Evolutionary conservation across 371 early-diverging fungal species (phyloP), one percentile per base, ranked within the genome.

Genomic region (Mortierella sp.): DNA sequence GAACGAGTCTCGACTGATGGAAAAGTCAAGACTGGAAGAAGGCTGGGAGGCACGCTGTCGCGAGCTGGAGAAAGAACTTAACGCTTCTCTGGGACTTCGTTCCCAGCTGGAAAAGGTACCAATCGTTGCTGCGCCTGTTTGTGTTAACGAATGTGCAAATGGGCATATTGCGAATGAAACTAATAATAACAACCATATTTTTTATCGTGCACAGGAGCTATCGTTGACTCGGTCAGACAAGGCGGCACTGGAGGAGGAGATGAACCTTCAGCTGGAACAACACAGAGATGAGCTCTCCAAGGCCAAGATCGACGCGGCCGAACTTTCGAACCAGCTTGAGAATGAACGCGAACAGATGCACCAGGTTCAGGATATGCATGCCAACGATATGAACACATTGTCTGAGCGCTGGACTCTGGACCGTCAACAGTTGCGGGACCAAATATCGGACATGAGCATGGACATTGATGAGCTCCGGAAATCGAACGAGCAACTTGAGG

Each of bases 361-460:
- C 24, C 73, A 76, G 19, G 48, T 77, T 13, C 73, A 74, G 47
- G 76, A 75, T 2, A 65, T 68, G 29, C 76, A 82, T n/a, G 24
- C 34, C 19, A 76, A 76, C 55, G 83, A 85, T 24, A 76, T 85
- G 74, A 68, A 85, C 34, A 66, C 75, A 2, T 73, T 85, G 22
- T 82, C 84, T 6, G 85, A 84, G 0, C 65, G 73, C 14, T 85
- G 85, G 85, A 78, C 85, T 10, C n/a, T 63, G 37, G 85, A 83
- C 29, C 84, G 83, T 9, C 73, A 76, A 19, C 50, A 61, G 8
- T 31, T 85, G 64, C 58, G 66, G 37, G 69, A 34, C 13, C 69
- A 76, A 31, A 66, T 76, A 2, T 50, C 71, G 43, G 71, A 73
- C 11, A 40, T 73, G 47, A 41, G 45, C 43, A 26, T 66, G n/a